These are phyloP conservation scores for Malassezia vespertilionis DNA, from an alignment of 1,284 basidiomycete species.

Conservation along the genomic window DNA sequence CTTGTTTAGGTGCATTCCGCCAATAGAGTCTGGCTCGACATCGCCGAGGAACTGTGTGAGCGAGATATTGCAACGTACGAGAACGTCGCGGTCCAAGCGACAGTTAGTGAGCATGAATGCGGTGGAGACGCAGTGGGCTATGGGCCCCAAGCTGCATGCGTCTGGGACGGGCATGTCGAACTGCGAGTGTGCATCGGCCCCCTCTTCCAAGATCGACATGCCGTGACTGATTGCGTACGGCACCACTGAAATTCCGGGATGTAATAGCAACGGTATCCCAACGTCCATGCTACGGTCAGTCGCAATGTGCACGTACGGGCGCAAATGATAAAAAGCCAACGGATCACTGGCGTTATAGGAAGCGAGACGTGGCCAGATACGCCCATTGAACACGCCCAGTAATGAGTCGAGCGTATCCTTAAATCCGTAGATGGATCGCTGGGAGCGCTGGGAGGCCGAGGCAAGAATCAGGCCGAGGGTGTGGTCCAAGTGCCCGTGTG, in stretches of 20 bases:
- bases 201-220: neutral
- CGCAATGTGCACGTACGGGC: conserved; percentile 19
- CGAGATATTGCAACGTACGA: conserved; percentile 4
- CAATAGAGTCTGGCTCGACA: conserved; percentile 40
- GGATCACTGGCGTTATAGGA: conserved; percentile 56
- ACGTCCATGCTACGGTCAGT: too few relatives aligned
- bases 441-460: conserved; percentile 60
- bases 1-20: conserved; percentile 25
- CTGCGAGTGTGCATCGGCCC: neutral
- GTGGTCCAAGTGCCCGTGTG: conserved; percentile 73
- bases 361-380: conserved; percentile 70
- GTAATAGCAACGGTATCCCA: too few relatives aligned
- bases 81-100: conserved; percentile 31
- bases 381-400: conserved; percentile 62
- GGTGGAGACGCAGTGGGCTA: conserved; percentile 25
- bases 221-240: neutral
- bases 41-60: conserved; percentile 33
- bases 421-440: conserved; percentile 59
- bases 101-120: conserved; percentile 41
- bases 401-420: conserved; percentile 59
- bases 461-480: conserved; percentile 62
- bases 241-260: neutral
- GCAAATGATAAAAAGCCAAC: conserved; percentile 36
- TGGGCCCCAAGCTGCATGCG: neutral
- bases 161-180: conserved; percentile 14